Evolutionary conservation across 345 rosid genomes (phyloP), one percentile per base, ranked within the genome.

Genomic region (Cochlearia excelsa): DNA sequence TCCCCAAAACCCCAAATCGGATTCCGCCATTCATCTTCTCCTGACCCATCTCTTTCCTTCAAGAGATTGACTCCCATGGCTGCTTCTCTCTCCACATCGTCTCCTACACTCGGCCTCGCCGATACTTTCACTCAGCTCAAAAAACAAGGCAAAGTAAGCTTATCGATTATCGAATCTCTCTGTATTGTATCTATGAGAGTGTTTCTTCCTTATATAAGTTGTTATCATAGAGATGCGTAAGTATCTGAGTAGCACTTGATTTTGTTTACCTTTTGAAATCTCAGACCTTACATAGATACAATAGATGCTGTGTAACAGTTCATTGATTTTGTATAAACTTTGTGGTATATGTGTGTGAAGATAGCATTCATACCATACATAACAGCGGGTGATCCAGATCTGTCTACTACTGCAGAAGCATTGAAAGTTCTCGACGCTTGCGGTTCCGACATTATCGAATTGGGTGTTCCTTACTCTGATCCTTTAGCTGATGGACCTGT

Each of bases 321-420:
- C 23, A 16, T 16, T 16, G 23, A 16, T 16, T 16, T n/a, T n/a
- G n/a, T 55, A 7, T 29, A n/a, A n/a, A n/a, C 23, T 16, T 16
- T 16, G 23, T 16, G 23, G 23, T 16, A 16, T 16, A 16, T 16
- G 1, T 70, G 31, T 54, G 63, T 60, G 79, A 64, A 90, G 99
- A 85, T 93, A 69, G 97, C 99, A 49, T 75, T 87, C 28, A 82
- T 89, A 16, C 23, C 23, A 16, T 16, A 16, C 23, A 70, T 63
- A 63, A 93, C 97, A 27, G 99, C 97, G 16, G 99, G 99, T 61
- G 95, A 89, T 61, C 97, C 99, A 52, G 97, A 93, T 78, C 95
- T 93, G 65, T 79, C 94, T 40, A 87, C 97, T 39, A 85, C 96
- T 7, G 96, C 90, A 0, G 80, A 84, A 70, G 92, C 99, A 48